A percentile compares a stretch with the other conserved stretches of the same genome.
Conservation (phyloP, 108 stramenopile genomes). For the Conticribra weissflogii region DNA sequence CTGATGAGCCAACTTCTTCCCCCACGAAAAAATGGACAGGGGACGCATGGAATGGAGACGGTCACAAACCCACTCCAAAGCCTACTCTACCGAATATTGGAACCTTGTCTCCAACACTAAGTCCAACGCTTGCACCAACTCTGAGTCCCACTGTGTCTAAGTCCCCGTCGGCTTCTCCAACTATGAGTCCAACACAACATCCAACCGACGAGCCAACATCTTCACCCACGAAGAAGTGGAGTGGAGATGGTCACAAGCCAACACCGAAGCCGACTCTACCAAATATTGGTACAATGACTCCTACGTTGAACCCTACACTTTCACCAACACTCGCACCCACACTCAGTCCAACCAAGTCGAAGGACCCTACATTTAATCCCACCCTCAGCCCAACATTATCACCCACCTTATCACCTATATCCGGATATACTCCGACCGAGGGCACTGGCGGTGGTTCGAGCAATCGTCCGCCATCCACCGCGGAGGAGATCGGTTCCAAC, state of each 20-base stretch:
- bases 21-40: not conserved
- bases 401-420: not conserved
- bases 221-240: not conserved
- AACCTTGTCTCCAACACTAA: not conserved
- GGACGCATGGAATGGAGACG: not conserved
- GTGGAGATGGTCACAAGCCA: too few species aligned
- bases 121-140: not conserved
- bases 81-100: not conserved
- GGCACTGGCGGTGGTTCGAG: not conserved
- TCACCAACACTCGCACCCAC: too few species aligned
- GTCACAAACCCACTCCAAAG: not conserved
- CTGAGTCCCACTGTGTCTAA: not conserved
- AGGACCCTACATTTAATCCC: not conserved
- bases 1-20: not conserved
- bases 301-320: too few species aligned
- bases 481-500: not conserved
- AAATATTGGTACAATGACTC: not conserved
- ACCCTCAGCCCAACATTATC: not conserved
- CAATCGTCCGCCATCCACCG: not conserved
- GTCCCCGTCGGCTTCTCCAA: too few species aligned
- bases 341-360: not conserved
- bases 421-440: not conserved
- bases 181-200: not conserved
- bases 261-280: not conserved
- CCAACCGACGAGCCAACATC: not conserved